Evolutionary conservation across 106 monocot species (phyloP).

Genomic region (Dioscorea alata): DNA sequence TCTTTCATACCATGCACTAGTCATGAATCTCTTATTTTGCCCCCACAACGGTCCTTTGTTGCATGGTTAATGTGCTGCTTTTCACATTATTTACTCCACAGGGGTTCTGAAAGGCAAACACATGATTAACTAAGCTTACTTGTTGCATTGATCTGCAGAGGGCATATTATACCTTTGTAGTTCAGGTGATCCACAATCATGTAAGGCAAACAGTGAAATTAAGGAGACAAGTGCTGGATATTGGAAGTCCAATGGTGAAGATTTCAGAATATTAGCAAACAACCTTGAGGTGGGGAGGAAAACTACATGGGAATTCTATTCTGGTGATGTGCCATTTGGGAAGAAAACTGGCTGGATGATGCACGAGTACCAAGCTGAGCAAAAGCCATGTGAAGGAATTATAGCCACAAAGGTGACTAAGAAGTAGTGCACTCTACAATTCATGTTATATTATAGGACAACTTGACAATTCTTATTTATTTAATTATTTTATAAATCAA

Average conservation of each 20-base stretch:
- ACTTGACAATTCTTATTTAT: neutral
- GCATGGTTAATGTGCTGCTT: neutral
- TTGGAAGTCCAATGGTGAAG: neutral
- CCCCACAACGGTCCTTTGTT: too few species aligned
- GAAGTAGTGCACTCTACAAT: too few species aligned
- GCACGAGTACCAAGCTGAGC: conserved; percentile 11
- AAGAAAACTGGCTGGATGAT: conserved; percentile 10
- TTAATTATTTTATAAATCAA: neutral
- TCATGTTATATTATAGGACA: too few species aligned
- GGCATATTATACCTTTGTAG: neutral
- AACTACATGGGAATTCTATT: conserved; percentile 3
- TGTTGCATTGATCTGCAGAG: neutral
- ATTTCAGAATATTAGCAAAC: neutral
- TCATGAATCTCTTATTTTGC: too few species aligned
- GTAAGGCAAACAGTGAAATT: neutral
- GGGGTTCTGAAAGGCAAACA: neutral
- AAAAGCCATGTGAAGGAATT: neutral
- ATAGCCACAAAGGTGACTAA: neutral
- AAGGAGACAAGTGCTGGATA: conserved; percentile 3
- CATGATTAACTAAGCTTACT: neutral
- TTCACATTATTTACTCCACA: neutral
- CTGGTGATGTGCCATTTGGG: conserved; percentile 6
- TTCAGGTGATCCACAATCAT: neutral
- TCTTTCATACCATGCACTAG: too few species aligned
- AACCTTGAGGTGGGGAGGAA: neutral